These are phyloP conservation scores for Eutrema salsugineum DNA, from an alignment of 441 rosid genomes.

Conservation along the genomic window DNA sequence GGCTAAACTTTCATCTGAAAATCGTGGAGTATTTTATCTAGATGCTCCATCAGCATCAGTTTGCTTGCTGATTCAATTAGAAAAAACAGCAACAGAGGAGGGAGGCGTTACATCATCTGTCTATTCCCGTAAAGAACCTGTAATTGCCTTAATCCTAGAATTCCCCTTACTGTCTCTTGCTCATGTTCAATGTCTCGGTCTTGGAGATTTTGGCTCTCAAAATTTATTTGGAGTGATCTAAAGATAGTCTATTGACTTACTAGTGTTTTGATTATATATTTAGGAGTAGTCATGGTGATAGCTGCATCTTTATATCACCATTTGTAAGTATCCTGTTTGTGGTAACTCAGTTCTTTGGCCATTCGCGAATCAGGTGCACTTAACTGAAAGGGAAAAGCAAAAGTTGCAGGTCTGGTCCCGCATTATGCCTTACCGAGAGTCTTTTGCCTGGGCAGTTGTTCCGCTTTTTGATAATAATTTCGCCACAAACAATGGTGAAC, in stretches of 20 bases:
- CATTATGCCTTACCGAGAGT: slow-evolving; percentile 96
- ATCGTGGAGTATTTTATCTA: slow-evolving; percentile 84
- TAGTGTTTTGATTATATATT: background rate
- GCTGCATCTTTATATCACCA: background rate
- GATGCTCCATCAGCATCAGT: slow-evolving; percentile 96
- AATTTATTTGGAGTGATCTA: background rate
- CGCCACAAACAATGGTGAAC: slow-evolving; percentile 77
- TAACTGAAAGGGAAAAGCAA: slow-evolving; percentile 98
- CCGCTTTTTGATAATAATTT: slow-evolving; percentile 94
- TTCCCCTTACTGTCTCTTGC: slow-evolving; percentile 8
- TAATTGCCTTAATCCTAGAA: slow-evolving; percentile 38
- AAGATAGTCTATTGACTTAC: background rate
- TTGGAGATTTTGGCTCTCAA: slow-evolving; percentile 6
- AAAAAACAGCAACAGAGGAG: slow-evolving; percentile 96
- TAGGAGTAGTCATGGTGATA: slow-evolving; percentile 4
- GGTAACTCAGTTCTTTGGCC: slow-evolving; percentile 12
- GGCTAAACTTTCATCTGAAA: slow-evolving; percentile 65
- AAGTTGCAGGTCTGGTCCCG: slow-evolving; percentile 99
- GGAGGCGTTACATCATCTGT: slow-evolving; percentile 92
- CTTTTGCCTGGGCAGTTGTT: slow-evolving; percentile 99
- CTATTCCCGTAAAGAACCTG: slow-evolving; percentile 99
- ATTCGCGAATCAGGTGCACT: slow-evolving; percentile 60
- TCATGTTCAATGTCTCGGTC: slow-evolving; percentile 10
- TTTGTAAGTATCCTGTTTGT: background rate
- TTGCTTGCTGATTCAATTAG: slow-evolving; percentile 88